Percentiles rank a stretch among this genome's conserved stretches.
phyloP scores from a whole-genome alignment of 352 stramenopile species.

The Phytophthora macrochlamydospora region DNA sequence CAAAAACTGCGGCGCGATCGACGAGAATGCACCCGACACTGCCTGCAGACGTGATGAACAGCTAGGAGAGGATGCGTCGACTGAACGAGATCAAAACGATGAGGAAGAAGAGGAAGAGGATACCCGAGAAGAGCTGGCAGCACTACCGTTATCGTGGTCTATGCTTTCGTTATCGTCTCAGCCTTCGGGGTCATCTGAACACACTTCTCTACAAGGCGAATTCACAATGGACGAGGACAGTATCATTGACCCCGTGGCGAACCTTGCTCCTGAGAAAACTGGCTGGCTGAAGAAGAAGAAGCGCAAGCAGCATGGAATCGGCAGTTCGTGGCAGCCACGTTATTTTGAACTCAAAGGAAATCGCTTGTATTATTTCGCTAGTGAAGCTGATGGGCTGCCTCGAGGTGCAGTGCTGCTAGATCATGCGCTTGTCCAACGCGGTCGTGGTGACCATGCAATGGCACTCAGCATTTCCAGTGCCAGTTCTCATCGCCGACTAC shows the following conservation, averaged over 20 bases:
- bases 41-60: background rate
- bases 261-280: slow-evolving; percentile 60
- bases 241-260: slow-evolving; percentile 13
- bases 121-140: slow-evolving; percentile 39
- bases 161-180: slow-evolving; percentile 71
- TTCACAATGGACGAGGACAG: slow-evolving; percentile 27
- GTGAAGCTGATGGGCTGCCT: slow-evolving; percentile 73
- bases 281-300: slow-evolving; percentile 85
- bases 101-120: slow-evolving; percentile 33
- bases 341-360: slow-evolving; percentile 88
- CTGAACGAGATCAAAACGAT: slow-evolving; percentile 14
- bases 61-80: slow-evolving; percentile 18
- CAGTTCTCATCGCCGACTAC: slow-evolving; percentile 52
- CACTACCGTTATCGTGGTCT: slow-evolving; percentile 56
- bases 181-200: slow-evolving; percentile 34
- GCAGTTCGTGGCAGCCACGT: slow-evolving; percentile 71
- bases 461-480: slow-evolving; percentile 76
- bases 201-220: slow-evolving; percentile 29
- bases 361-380: slow-evolving; percentile 80
- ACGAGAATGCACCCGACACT: background rate
- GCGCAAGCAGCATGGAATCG: slow-evolving; percentile 73
- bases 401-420: slow-evolving; percentile 74
- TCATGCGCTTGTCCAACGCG: slow-evolving; percentile 67
- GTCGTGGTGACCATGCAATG: slow-evolving; percentile 65
- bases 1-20: slow-evolving; percentile 7